Evolutionary conservation across 192 early-diverging fungal genomes (phyloP), one percentile per base, ranked within the genome.

Genomic region (Entomortierella parvispora): DNA sequence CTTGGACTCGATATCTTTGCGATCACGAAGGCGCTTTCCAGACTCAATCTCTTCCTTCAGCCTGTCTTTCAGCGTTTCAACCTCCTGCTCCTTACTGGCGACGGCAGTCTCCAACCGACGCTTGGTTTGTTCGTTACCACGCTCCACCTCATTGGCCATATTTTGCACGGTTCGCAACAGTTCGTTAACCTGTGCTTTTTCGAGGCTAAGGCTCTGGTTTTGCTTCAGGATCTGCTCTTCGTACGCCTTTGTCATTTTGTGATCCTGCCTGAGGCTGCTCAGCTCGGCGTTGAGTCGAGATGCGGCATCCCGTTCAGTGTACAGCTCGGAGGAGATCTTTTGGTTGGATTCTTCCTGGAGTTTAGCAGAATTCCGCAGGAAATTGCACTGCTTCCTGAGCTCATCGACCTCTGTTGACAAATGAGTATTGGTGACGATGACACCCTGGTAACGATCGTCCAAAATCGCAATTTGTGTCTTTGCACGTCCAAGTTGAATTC

Each of bases 331-430:
- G 2, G 83, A 75, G 6, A 89, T 53, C 23, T 86, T 80, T 57
- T 92, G 89, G 47, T 85, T 77, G 51, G 87, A 85, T 26, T 64
- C 70, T 68, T 95, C 93, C 44, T 89, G 88, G 10, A 77, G 50
- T 37, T 89, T 83, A 31, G 83, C 69, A 10, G 78, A 61, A 22
- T 80, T 58, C 65, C 87, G 80, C 23, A 92, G 62, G 18, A 69
- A 75, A 23, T 69, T 48, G n/a, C 89, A 81, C n/a, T 86, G 82
- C 32, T 89, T 65, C 48, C 88, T 88, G 45, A 92, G 75, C 54
- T 91, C 87, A 2, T 82, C 62, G 37, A 89, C 85, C 56, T 95
- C 91, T 7, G 81, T 85, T 37, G 66, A 78, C 53, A 87, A 87
- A n/a, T 83, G 79, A 17, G 84, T 83, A 43, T 77, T 67, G 46